phyloP scores from a whole-genome alignment of 106 monocot genomes.

The Hemerocallis citrina region DNA sequence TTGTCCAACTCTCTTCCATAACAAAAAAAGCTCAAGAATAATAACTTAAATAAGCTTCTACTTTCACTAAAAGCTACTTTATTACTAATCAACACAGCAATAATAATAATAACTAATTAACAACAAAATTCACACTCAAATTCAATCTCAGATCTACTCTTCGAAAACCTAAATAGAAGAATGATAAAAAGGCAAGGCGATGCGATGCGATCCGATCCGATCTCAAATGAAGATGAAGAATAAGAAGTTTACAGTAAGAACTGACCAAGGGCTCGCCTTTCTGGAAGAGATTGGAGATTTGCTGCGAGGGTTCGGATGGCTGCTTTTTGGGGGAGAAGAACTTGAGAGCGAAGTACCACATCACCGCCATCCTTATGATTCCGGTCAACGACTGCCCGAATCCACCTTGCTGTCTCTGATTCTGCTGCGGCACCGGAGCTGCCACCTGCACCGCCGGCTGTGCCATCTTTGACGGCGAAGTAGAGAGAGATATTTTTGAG shows the following conservation, averaged over 20 bases:
- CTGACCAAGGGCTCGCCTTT: constrained; percentile 76
- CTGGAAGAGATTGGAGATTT: constrained; percentile 78
- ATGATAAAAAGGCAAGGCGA: too few relatives aligned
- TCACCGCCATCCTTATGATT: constrained; percentile 71
- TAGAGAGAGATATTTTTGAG: too few relatives aligned
- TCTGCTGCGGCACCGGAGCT: constrained; percentile 7
- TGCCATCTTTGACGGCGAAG: constrained; percentile 20
- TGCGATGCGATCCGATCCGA: too few relatives aligned
- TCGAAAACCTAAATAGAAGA: neutral
- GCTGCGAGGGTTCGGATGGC: constrained; percentile 54
- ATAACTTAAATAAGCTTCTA: too few relatives aligned
- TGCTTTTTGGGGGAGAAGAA: constrained; percentile 81
- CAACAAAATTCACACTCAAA: too few relatives aligned
- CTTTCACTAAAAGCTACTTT: too few relatives aligned
- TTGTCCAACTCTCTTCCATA: too few relatives aligned
- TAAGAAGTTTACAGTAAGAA: constrained; percentile 4
- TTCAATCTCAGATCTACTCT: neutral
- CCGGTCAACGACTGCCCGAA: constrained; percentile 51
- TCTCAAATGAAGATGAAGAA: too few relatives aligned
- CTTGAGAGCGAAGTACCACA: constrained; percentile 93
- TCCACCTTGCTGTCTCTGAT: constrained; percentile 35
- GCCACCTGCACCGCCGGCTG: constrained; percentile 15
- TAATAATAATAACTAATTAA: too few relatives aligned
- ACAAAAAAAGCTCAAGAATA: too few relatives aligned
- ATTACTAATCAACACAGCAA: too few relatives aligned